Conservation (phyloP, 2,329 filamentous ascomycete genomes). For the Epichloe brachyelytri region DNA sequence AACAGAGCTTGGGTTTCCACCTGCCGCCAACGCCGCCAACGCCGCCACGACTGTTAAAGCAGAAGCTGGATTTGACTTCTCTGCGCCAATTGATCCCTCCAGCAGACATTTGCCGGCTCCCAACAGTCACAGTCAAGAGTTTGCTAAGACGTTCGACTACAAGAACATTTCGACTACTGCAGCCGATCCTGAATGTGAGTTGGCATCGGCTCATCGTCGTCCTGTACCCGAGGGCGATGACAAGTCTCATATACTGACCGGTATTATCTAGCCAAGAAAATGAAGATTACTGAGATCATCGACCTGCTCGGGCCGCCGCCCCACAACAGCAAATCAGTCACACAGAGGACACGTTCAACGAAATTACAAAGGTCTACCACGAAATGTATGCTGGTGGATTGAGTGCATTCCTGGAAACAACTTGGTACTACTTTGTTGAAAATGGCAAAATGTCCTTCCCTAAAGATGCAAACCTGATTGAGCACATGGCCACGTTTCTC, state of each 20-base stretch:
- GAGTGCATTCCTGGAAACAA: conserved; percentile 66
- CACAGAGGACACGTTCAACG: conserved; percentile 41
- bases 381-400: conserved; percentile 65
- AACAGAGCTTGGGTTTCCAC: conserved; percentile 25
- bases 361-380: conserved; percentile 59
- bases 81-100: conserved; percentile 47
- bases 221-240: neutral
- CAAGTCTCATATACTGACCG: neutral
- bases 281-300: conserved; percentile 64
- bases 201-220: conserved; percentile 4
- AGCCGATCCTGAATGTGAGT: conserved; percentile 35
- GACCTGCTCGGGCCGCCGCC: conserved; percentile 45
- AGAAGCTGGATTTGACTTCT: conserved; percentile 35
- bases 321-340: conserved; percentile 40
- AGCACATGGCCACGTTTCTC: conserved; percentile 55
- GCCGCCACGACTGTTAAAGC: conserved; percentile 28
- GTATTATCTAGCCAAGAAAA: conserved; percentile 29
- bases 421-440: conserved; percentile 57
- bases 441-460: conserved; percentile 33
- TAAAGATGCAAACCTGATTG: conserved; percentile 44
- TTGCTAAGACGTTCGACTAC: conserved; percentile 2
- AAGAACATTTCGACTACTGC: conserved; percentile 15
- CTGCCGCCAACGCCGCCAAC: conserved; percentile 35
- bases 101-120: conserved; percentile 3
- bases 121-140: conserved; percentile 1